Conservation (phyloP, 331 rosid species). For the Erythrophleum ivorense region DNA sequence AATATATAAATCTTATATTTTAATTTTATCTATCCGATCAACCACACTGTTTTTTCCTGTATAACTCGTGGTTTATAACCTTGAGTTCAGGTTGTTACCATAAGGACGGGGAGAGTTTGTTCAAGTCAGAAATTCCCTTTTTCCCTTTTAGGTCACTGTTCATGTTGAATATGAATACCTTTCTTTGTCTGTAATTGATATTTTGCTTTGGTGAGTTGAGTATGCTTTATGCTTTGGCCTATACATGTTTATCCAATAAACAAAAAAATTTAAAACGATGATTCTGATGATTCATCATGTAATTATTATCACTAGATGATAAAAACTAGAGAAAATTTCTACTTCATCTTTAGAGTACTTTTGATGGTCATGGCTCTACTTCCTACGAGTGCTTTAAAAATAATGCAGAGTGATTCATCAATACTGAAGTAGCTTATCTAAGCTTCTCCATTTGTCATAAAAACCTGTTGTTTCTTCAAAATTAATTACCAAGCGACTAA, state of each 20-base stretch:
- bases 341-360: slow-evolving; percentile 19
- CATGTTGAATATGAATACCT: background rate
- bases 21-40: too few species aligned
- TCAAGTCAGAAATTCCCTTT: too few species aligned
- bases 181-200: background rate
- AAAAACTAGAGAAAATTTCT: background rate
- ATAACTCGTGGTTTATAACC: background rate
- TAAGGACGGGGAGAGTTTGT: background rate
- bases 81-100: too few species aligned
- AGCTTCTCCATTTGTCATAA: background rate
- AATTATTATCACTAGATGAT: background rate
- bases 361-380: background rate
- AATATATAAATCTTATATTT: too few species aligned
- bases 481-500: background rate
- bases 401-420: slow-evolving; percentile 30
- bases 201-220: too few species aligned
- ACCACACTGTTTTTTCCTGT: background rate
- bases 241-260: background rate
- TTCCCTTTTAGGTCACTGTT: too few species aligned
- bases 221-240: too few species aligned
- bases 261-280: background rate
- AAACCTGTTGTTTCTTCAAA: slow-evolving; percentile 4
- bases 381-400: slow-evolving; percentile 5
- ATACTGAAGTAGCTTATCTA: background rate
- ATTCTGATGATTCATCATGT: background rate